Base-by-base conservation (phyloP, 1,284 basidiomycete genomes). In the Sutorius eximius region DNA sequence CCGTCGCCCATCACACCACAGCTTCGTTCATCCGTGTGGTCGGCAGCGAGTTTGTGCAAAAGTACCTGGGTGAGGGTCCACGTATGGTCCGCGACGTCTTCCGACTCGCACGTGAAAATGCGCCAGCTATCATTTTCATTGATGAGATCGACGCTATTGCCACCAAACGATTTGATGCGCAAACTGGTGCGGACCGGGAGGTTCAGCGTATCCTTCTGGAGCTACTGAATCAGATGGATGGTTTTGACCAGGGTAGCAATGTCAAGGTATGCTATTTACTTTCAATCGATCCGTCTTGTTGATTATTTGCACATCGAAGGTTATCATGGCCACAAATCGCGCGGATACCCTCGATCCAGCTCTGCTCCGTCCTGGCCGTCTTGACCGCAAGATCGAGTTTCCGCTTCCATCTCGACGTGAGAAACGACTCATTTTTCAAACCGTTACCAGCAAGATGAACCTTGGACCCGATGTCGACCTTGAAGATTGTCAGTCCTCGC, bases 1-100 rank as follows among this genome's bases (percentile, higher is more conserved):
- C 96, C 15, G 96, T 99, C 22, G 96, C 96, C 37, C 91, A 97
- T 68, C 94, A 98, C 65, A 99, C 96, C 18, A 96, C 95, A 0
- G 96, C 96, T 11, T 83, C 93, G 20, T 99, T 99, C 77, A 99
- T 99, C 66, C 92, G 97, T 50, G 97, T 99, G 6, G 95, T 98
- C 29, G 97, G 97, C 22, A 95, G 92, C 63, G 96, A 99, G 74
- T 99, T 99, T 69, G 96, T 99, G 20, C 96, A 99, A 75, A 99
- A 99, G 74, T 99, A 99, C 70, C 85, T 99, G 3, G 97, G 97
- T 68, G 97, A 99, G 78, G 97, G 97, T 44, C 97, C 97, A 47
- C 91, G 97, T 61, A 99, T 99, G 97, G 97, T 99, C 57, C 89
- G 97, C 68, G 97, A 99, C 71, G 97, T 99, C 54, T 99, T 99